Base-by-base conservation (phyloP, 2,329 filamentous ascomycete species). In the Botrytis porri region DNA sequence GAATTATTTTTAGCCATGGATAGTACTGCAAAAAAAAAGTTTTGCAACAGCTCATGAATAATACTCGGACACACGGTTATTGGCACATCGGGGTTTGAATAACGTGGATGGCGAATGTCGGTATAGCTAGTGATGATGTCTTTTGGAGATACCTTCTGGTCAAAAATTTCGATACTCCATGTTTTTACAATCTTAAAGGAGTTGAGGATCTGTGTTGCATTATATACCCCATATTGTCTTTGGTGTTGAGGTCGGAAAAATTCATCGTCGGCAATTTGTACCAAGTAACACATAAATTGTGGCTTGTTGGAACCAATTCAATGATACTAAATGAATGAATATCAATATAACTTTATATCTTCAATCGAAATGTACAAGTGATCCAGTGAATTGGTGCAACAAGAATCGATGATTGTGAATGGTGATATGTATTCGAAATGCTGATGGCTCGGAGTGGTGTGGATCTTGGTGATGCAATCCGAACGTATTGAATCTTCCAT, bases 351-450 rank as follows among this genome's bases (percentile, higher is more conserved):
- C 6, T 37, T 20, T n/a, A 18, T 8, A 22, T 20, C 12, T 12
- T 39, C 8, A 1, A 0, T 3, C 0, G 3, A 0, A n/a, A 41
- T 4, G 0, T 9, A 16, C 2, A 9, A 9, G 22, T 41, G 25
- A 62, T 62, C 7, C 7, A 2, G 14, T 57, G n/a, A 18, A 32
- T 57, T 57, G 3, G 25, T 54, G 51, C n/a, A 0, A n/a, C 6
- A 29, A 14, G 4, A 54, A 18, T 7, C 6, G 3, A 7, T 8
- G n/a, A 29, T 29, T 54, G 51, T 61, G 25, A 61, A 16, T n/a
- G 4, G 1, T 62, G 1, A 8, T 16, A 18, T 8, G 0, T 39
- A 9, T n/a, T 61, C 7, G 59, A 22, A 22, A 22, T 35, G 8
- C 0, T 18, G 1, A 39, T 39, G 12, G 4, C 25, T 14, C 7